phyloP scores from a whole-genome alignment of 2,329 filamentous ascomycete genomes.

The Macrophomina phaseolina region DNA sequence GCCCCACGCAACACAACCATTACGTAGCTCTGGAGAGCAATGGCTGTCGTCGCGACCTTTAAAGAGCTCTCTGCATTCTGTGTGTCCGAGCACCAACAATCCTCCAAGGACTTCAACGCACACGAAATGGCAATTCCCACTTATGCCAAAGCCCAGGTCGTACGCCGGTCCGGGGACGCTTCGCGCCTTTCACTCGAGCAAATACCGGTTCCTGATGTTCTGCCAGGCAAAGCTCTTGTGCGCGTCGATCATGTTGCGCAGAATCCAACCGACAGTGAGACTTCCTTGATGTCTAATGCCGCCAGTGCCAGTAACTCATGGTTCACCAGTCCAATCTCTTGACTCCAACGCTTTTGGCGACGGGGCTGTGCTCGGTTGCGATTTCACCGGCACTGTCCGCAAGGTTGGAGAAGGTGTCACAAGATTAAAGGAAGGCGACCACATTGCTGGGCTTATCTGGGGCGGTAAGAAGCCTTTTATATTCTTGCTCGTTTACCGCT shows the following conservation, averaged over 20 bases:
- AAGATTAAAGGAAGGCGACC: constrained; percentile 33
- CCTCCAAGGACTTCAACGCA: neutral
- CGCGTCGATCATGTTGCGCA: constrained; percentile 32
- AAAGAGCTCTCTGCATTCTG: neutral
- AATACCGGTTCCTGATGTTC: neutral
- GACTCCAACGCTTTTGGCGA: constrained; percentile 44
- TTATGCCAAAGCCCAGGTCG: neutral
- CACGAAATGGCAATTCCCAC: neutral
- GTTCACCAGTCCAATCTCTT: constrained; percentile 32
- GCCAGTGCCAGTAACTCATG: neutral
- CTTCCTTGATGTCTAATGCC: no score
- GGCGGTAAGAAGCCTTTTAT: constrained; percentile 33
- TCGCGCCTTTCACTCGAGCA: neutral
- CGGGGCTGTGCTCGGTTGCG: constrained; percentile 45
- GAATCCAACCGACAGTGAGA: constrained; percentile 35
- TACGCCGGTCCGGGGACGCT: neutral
- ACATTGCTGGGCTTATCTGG: constrained; percentile 42
- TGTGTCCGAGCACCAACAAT: neutral
- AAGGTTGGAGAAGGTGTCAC: constrained; percentile 40
- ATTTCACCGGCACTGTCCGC: constrained; percentile 47
- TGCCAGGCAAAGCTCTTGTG: constrained; percentile 29
- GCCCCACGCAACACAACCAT: neutral
- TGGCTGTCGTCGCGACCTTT: neutral
- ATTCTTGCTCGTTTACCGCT: neutral
- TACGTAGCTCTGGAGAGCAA: neutral